Evolutionary conservation across 305 asterid species (phyloP).

Genomic region (Caryopteris hybrid): DNA sequence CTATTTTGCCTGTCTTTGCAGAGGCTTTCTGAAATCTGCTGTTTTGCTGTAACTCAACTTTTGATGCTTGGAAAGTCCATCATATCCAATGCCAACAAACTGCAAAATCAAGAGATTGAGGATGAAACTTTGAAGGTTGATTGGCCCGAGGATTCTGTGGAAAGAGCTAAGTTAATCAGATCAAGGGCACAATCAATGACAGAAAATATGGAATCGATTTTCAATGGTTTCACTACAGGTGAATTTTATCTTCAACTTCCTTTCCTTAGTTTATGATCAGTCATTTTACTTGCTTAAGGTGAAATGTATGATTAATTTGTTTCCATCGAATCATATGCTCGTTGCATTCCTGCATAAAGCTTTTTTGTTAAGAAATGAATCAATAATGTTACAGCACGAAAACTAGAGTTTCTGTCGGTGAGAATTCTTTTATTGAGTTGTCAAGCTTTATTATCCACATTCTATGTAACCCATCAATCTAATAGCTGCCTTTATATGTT

Average conservation of each 20-base stretch:
- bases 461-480: neutral
- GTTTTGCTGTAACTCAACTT: constrained; percentile 77
- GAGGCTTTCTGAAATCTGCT: constrained; percentile 98
- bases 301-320: neutral
- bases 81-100: constrained; percentile 55
- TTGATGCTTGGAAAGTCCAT: constrained; percentile 81
- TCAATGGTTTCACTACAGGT: constrained; percentile 77
- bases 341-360: neutral
- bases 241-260: constrained; percentile 8
- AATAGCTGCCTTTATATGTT: neutral
- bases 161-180: constrained; percentile 78
- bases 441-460: neutral
- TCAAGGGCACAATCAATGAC: constrained; percentile 55
- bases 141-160: constrained; percentile 90
- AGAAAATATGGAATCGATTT: constrained; percentile 66
- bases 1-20: constrained; percentile 22
- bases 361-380: neutral
- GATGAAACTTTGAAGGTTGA: constrained; percentile 51
- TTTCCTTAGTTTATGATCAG: constrained; percentile 1
- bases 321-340: neutral
- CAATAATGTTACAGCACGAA: neutral
- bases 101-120: constrained; percentile 45
- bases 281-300: constrained; percentile 3
- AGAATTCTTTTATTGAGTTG: neutral
- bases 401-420: neutral